Conservation (phyloP, 2,329 filamentous ascomycete genomes). For the Aureobasidium sp. region DNA sequence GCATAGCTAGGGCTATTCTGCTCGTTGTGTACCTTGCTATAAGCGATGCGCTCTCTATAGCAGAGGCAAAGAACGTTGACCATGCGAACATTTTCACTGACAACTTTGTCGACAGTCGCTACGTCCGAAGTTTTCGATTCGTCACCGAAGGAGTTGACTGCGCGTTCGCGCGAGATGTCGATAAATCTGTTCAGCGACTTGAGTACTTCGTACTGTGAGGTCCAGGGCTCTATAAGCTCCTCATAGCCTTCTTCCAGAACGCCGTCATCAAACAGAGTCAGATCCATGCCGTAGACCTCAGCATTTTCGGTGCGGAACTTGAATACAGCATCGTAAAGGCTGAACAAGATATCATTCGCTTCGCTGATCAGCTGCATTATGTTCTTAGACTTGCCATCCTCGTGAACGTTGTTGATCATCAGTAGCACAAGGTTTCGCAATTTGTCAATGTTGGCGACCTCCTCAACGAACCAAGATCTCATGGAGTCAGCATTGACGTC, state of each 20-base stretch:
- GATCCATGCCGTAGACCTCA: conserved; percentile 61
- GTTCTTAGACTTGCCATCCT: conserved; percentile 52
- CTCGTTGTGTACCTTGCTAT: conserved; percentile 46
- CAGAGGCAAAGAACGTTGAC: conserved; percentile 50
- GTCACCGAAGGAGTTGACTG: conserved; percentile 23
- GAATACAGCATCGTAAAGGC: conserved; percentile 54
- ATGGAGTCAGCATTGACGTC: conserved; percentile 6
- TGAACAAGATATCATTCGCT: conserved; percentile 64
- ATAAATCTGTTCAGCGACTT: conserved; percentile 29
- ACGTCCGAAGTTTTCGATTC: conserved; percentile 24
- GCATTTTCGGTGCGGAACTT: conserved; percentile 65
- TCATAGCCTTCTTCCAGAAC: conserved; percentile 42
- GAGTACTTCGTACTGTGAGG: conserved; percentile 50
- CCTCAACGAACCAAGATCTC: conserved; percentile 17
- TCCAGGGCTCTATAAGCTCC: conserved; percentile 75
- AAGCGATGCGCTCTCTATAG: conserved; percentile 51
- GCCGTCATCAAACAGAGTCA: conserved; percentile 49
- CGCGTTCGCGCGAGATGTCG: conserved; percentile 32
- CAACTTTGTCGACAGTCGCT: conserved; percentile 38
- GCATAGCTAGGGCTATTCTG: conserved; percentile 40
- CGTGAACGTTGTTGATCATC: conserved; percentile 55
- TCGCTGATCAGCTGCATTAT: conserved; percentile 47
- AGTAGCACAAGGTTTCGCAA: conserved; percentile 10
- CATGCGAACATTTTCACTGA: conserved; percentile 42
- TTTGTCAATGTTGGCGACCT: conserved; percentile 41